These are phyloP conservation scores for Pyricularia grisea DNA, from an alignment of 2,329 filamentous ascomycete genomes.

Conservation along the genomic window DNA sequence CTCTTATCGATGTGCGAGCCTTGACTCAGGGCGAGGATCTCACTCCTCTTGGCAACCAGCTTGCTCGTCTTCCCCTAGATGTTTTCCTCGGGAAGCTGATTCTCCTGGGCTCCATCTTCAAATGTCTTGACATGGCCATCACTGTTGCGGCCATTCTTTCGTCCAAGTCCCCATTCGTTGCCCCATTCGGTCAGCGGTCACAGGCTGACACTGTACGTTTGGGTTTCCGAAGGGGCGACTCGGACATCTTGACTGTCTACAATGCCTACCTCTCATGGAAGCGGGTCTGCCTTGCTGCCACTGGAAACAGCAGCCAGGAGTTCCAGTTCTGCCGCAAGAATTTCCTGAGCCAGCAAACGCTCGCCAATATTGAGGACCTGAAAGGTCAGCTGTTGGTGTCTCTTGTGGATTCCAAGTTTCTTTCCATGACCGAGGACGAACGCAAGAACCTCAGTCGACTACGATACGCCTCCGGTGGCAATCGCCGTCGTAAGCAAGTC, in stretches of 20 bases:
- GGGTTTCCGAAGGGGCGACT: conserved; percentile 77
- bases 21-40: conserved; percentile 73
- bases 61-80: conserved; percentile 83
- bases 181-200: conserved; percentile 71
- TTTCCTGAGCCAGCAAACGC: conserved; percentile 79
- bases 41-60: conserved; percentile 75
- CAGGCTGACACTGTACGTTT: conserved; percentile 74
- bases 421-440: conserved; percentile 67
- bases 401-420: conserved; percentile 75
- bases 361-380: conserved; percentile 88
- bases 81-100: conserved; percentile 93
- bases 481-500: conserved; percentile 50
- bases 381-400: conserved; percentile 85
- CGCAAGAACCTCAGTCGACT: conserved; percentile 57
- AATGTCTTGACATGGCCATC: conserved; percentile 82
- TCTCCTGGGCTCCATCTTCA: conserved; percentile 75
- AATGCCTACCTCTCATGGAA: conserved; percentile 92
- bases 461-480: conserved; percentile 46
- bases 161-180: conserved; percentile 88
- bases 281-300: conserved; percentile 57
- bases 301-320: conserved; percentile 52
- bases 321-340: conserved; percentile 92
- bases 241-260: conserved; percentile 85
- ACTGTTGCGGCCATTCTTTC: conserved; percentile 90
- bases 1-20: conserved; percentile 85